Percentiles rank a stretch among this genome's conserved stretches.
These are phyloP conservation scores for Chondrus crispus DNA, from an alignment of 23 red algal genomes.

Conservation along the genomic window DNA sequence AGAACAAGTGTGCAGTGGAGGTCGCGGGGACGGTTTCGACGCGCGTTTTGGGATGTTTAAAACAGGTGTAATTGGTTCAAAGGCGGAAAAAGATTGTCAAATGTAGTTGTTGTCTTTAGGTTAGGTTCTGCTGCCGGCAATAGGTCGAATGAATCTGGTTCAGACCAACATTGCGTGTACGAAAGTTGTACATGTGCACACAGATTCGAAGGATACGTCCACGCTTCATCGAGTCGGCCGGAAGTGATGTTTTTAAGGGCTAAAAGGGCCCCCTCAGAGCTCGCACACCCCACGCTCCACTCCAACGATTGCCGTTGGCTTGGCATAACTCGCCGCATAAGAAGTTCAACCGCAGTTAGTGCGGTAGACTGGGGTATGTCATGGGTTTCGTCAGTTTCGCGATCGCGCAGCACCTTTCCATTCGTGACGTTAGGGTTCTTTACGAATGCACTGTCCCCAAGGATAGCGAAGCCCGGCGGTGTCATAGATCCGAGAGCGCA, in stretches of 20 bases:
- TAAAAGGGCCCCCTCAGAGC: neutral
- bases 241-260: neutral
- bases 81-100: neutral
- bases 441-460: neutral
- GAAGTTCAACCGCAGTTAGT: neutral
- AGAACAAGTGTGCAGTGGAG: neutral
- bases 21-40: neutral
- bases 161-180: neutral
- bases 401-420: neutral
- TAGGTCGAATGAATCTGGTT: slow-evolving; percentile 3
- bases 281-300: neutral
- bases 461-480: neutral
- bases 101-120: neutral
- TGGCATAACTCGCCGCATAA: neutral
- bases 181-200: slow-evolving; percentile 16
- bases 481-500: neutral
- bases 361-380: neutral
- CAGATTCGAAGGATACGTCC: neutral
- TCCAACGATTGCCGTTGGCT: neutral
- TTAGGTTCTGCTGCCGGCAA: neutral
- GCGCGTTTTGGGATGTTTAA: neutral
- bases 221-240: slow-evolving; percentile 2
- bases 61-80: neutral
- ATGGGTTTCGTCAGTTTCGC: neutral
- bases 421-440: neutral